Evolutionary conservation across 129 eudicot genomes (phyloP), one percentile per base, ranked within the genome.

Genomic region (Pulicaria dysenterica): DNA sequence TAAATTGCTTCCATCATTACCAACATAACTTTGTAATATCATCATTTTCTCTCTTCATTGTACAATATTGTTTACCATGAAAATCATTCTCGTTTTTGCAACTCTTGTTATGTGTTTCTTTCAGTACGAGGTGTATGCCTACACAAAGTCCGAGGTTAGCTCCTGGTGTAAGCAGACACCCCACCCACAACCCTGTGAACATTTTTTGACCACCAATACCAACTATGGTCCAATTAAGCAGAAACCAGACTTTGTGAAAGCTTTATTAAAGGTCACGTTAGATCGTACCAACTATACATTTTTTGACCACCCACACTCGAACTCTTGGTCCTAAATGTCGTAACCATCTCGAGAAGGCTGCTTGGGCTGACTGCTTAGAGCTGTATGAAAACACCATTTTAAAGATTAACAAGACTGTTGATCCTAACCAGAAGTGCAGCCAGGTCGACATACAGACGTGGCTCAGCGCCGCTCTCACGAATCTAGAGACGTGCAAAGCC

Each of bases 131-230:
- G 82, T 76, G n/a, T 51, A 17, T 38, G 74, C 81, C 64, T 69
- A 73, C 73, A 51, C 79, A 6, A 48, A 64, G 3, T 49, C 78
- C 1, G 77, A 67, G 31, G 66, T 92, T 6, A 83, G 66, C 3
- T 64, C 81, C 6, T 86, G 91, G 96, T 92, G 98, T 31, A 73
- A 58, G 64, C 82, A 85, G 72, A 89, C 95, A n/a, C 98, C 98
- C 2, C 56, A 89, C 70, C 96, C 96, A 0, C 62, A 85, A 19
- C 91, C 96, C 4, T 92, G 98, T n/a, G 86, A 86, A 49, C 80
- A 87, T 38, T 89, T 77, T 78, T 12, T 92, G 16, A 64, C 75
- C 50, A 71, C 77, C 1, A 77, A 80, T 68, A 82, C 86, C 3
- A 73, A 85, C 50, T 58, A 78, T 38, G 58, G 67, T 4, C 77